A percentile compares a stretch with the other conserved stretches of the same genome.
phyloP scores from a whole-genome alignment of 352 stramenopile species.

The Phytophthora colocasiae region DNA sequence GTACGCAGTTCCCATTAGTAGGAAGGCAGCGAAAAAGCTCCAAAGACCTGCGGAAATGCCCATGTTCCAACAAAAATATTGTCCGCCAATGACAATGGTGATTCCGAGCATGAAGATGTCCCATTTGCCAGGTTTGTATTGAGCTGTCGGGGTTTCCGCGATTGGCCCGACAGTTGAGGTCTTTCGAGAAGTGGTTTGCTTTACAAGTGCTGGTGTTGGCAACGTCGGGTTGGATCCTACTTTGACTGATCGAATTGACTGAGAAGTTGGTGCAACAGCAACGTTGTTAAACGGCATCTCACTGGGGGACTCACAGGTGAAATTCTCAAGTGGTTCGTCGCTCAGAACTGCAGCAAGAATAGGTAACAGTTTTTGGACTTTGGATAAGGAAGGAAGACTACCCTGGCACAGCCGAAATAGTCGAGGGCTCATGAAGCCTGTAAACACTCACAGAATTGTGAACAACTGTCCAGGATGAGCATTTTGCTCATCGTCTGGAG shows the following conservation, averaged over 20 bases:
- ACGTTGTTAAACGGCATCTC: neutral
- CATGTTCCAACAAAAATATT: conserved; percentile 63
- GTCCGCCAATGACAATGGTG: conserved; percentile 59
- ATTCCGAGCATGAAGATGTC: conserved; percentile 60
- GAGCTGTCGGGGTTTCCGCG: neutral
- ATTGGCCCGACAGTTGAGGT: neutral
- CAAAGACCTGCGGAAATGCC: conserved; percentile 49
- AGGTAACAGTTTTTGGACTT: no score
- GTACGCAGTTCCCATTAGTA: conserved; percentile 49
- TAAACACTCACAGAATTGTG: conserved; percentile 19
- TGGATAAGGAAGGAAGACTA: neutral
- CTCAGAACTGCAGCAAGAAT: no score
- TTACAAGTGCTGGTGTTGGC: neutral
- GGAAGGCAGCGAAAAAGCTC: conserved; percentile 47
- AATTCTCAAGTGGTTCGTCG: no score
- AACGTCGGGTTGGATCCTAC: conserved; percentile 3
- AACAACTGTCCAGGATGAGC: conserved; percentile 22
- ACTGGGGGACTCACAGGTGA: no score
- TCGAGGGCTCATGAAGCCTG: neutral
- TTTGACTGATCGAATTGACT: conserved; percentile 18
- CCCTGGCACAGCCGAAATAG: neutral
- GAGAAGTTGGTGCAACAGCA: conserved; percentile 10
- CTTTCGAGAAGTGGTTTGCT: conserved; percentile 8
- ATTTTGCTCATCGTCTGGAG: neutral
- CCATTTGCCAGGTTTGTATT: conserved; percentile 40